Base-by-base conservation (phyloP, 1,284 basidiomycete genomes). In the Albatrellus sp. region DNA sequence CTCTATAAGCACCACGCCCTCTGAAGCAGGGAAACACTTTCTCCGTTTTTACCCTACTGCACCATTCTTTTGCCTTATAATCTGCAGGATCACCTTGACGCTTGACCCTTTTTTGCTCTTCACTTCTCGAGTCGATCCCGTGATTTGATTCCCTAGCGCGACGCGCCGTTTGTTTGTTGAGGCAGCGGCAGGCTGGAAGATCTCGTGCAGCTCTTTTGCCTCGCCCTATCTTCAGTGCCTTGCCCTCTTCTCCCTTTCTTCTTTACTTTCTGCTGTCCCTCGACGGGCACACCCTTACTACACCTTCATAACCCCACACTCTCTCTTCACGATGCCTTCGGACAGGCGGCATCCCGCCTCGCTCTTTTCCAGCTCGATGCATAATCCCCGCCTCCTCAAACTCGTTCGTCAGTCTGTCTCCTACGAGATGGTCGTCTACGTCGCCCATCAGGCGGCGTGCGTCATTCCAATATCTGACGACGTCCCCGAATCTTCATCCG, bases 361-460 rank as follows among this genome's bases (percentile, higher is more conserved):
- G 24, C 77, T 91, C 52, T 57, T 86, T 44, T 74, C 80, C 43
- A 68, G 72, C 46, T 70, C 72, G 39, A 61, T 69, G 47, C 90
- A 92, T 66, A 77, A 87, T 62, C 80, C 80, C 14, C 75, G 72
- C 40, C 74, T 96, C 50, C 68, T 93, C 52, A 71, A 77, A 54
- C 80, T 94, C 55, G 73, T 94, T 64, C 69, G 75, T 51, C 77
- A 74, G 50, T 77, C 75, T 32, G 87, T 94, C 45, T 79, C 86
- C 5, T 66, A 71, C 58, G 84, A 89, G 49, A 91, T 96, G 80
- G 75, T 94, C 59, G 63, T 76, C 43, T 75, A 83, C 60, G 71
- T 90, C 52, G 81, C 84, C 42, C 70, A 70, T 54, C 75, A 79
- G 67, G 70, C 78, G 42, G 68, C 68, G 50, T 72, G 70, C 52